phyloP scores from a whole-genome alignment of 2,329 filamentous ascomycete genomes.

The Ophiognomonia clavigignenti-juglandacearum region DNA sequence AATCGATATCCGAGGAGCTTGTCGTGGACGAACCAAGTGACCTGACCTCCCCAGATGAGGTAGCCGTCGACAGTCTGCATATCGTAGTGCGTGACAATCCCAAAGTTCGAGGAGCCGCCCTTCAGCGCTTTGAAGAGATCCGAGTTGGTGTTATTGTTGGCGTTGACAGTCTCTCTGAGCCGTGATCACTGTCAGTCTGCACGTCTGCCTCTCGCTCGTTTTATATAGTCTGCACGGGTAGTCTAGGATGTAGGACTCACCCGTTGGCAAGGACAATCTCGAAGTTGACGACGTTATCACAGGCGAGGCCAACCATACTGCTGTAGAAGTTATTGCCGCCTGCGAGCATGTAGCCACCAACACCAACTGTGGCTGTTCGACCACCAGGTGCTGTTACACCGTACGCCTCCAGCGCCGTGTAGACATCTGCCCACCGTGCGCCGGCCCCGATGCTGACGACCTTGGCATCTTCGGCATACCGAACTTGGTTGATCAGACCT shows the following conservation, averaged over 20 bases:
- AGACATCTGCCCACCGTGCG: constrained; percentile 32
- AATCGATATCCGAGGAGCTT: too few species aligned
- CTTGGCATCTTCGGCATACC: too few species aligned
- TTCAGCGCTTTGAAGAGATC: constrained; percentile 38
- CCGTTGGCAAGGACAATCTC: constrained; percentile 37
- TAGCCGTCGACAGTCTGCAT: too few species aligned
- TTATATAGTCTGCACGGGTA: too few species aligned
- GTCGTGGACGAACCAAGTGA: too few species aligned
- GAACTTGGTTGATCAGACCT: too few species aligned
- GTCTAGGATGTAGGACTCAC: too few species aligned
- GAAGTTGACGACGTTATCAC: constrained; percentile 32
- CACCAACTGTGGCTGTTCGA: constrained; percentile 27
- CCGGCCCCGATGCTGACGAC: constrained; percentile 31
- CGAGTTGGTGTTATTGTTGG: constrained; percentile 26
- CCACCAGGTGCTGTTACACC: constrained; percentile 30
- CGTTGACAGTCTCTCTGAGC: constrained; percentile 33
- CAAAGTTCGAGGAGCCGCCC: constrained; percentile 28
- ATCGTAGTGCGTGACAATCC: neutral
- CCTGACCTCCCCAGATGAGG: too few species aligned
- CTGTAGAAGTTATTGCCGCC: constrained; percentile 38
- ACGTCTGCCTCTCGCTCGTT: too few species aligned
- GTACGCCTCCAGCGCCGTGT: constrained; percentile 25
- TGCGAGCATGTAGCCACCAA: constrained; percentile 35
- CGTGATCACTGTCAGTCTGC: too few species aligned
- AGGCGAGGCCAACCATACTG: constrained; percentile 32